Base-by-base conservation (phyloP, 495 filamentous ascomycete species). In the Talaromyces trachyspermus region DNA sequence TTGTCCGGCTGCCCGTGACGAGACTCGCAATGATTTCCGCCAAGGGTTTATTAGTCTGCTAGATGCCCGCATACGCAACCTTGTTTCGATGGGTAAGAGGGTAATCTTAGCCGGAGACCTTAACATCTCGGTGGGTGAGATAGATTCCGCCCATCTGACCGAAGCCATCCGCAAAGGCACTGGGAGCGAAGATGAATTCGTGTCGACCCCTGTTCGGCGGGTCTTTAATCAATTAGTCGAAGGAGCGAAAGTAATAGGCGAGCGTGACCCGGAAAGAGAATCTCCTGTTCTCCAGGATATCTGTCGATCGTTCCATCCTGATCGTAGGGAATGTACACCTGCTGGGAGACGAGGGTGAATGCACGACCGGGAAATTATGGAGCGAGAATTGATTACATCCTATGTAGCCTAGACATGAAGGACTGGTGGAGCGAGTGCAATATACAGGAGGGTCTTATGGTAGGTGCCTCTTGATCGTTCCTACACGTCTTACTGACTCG, bases 391-490 rank as follows among this genome's bases (percentile, higher is more conserved):
- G 92, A 98, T 58, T 97, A 95, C 63, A 81, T 98, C 23, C 74
- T 96, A 5, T 91, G 88, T 59, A 90, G 78, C 50, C 67, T 82
- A 32, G 75, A 77, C 26, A 91, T 95, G 80, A 85, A 81, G 52
- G 65, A 76, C 46, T 97, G 90, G 90, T 86, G 95, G 58, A 68
- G 61, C 22, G 84, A 87, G 46, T 79, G 87, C n/a, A 88, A 96
- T 54, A 97, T 97, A 24, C 92, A 96, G 58, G 90, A 96, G 63
- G 92, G 91, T 3, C 69, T 98, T 7, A 80, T 95, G 76, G 81
- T 83, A 64, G 15, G 64, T 53, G 44, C 45, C 20, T 2, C 26
- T 17, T 19, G 12, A 5, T 14, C 44, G 15, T 8, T 5, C 12
- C 32, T 15, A 9, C n/a, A 39, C 3, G 30, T 23, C 35, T 53